Evolutionary conservation across 1,139 yeast species (phyloP).

Genomic region (Wickerhamiella pararugosa): DNA sequence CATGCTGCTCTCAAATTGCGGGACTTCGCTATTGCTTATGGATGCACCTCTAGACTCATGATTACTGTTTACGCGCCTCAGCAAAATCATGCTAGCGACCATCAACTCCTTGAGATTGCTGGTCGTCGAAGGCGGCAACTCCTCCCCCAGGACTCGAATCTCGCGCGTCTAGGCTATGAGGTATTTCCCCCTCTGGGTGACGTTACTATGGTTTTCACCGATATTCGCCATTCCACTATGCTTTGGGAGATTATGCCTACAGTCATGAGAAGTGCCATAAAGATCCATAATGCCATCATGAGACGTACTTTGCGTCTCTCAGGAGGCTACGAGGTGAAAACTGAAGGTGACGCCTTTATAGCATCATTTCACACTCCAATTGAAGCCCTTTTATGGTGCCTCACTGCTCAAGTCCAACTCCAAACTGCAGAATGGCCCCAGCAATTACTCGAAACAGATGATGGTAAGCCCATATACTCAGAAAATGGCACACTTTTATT

Average conservation of each 20-base stretch:
- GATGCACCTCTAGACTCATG: slow-evolving; percentile 69
- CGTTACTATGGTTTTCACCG: slow-evolving; percentile 90
- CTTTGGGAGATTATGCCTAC: slow-evolving; percentile 88
- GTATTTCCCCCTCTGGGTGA: slow-evolving; percentile 93
- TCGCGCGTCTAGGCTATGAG: slow-evolving; percentile 79
- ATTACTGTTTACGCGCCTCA: slow-evolving; percentile 49
- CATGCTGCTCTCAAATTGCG: slow-evolving; percentile 85
- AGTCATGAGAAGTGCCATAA: slow-evolving; percentile 83
- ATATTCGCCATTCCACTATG: slow-evolving; percentile 84
- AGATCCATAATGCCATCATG: slow-evolving; percentile 87
- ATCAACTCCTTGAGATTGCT: slow-evolving; percentile 1
- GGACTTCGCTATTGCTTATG: slow-evolving; percentile 89
- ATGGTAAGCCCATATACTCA: slow-evolving; percentile 66
- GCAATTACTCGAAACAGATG: slow-evolving; percentile 71
- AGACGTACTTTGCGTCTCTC: slow-evolving; percentile 81
- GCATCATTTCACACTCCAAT: slow-evolving; percentile 95
- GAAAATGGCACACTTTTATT: slow-evolving; percentile 44
- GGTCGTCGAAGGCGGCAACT: slow-evolving; percentile 3
- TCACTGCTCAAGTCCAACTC: slow-evolving; percentile 77
- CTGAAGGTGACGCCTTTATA: slow-evolving; percentile 99
- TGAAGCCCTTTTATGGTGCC: slow-evolving; percentile 86
- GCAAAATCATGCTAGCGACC: not conserved
- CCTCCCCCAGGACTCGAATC: slow-evolving; percentile 39
- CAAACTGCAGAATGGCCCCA: slow-evolving; percentile 89
- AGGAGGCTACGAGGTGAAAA: slow-evolving; percentile 96